Percentiles rank a stretch among this genome's conserved stretches.
Conservation (phyloP, 1,284 basidiomycete species). For the Ceratobasidium sp. region DNA sequence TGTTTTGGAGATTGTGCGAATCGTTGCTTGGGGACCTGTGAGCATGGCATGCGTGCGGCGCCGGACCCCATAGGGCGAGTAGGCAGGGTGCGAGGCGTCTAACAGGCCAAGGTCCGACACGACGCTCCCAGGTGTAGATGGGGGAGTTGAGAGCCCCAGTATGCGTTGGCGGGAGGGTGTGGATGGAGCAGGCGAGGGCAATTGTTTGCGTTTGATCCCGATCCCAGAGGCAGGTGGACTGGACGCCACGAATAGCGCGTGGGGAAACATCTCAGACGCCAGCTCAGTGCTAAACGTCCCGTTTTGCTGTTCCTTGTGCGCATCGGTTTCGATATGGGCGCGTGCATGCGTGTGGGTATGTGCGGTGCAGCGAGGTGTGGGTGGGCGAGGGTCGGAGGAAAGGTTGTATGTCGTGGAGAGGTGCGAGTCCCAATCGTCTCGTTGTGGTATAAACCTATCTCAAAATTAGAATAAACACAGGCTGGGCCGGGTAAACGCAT, state of each 20-base stretch:
- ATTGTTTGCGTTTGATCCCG: constrained; percentile 20
- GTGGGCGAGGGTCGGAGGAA: constrained; percentile 31
- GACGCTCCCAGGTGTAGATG: constrained; percentile 46
- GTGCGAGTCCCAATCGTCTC: constrained; percentile 34
- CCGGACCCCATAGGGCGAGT: constrained; percentile 31
- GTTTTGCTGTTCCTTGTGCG: constrained; percentile 42
- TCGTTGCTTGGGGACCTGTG: constrained; percentile 73
- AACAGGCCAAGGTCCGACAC: constrained; percentile 32
- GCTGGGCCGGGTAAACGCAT: constrained; percentile 9
- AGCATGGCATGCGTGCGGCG: constrained; percentile 32
- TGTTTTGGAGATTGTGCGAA: constrained; percentile 90
- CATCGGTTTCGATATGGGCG: constrained; percentile 23
- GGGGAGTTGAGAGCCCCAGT: constrained; percentile 74
- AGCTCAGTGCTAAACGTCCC: constrained; percentile 43
- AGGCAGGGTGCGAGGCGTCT: constrained; percentile 34
- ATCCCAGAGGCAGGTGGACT: constrained; percentile 33
- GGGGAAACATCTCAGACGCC: constrained; percentile 45
- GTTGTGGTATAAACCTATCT: constrained; percentile 26
- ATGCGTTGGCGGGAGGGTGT: constrained; percentile 74
- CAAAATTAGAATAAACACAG: not conserved
- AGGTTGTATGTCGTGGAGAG: constrained; percentile 34
- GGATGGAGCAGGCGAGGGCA: constrained; percentile 39
- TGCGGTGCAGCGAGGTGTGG: constrained; percentile 19
- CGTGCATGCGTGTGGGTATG: too few species aligned
- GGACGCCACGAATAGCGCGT: constrained; percentile 29